Percentiles rank a stretch among this genome's conserved stretches.
Evolutionary conservation across 2,329 filamentous ascomycete species (phyloP).

Genomic region (Tolypocladium ovalisporum): DNA sequence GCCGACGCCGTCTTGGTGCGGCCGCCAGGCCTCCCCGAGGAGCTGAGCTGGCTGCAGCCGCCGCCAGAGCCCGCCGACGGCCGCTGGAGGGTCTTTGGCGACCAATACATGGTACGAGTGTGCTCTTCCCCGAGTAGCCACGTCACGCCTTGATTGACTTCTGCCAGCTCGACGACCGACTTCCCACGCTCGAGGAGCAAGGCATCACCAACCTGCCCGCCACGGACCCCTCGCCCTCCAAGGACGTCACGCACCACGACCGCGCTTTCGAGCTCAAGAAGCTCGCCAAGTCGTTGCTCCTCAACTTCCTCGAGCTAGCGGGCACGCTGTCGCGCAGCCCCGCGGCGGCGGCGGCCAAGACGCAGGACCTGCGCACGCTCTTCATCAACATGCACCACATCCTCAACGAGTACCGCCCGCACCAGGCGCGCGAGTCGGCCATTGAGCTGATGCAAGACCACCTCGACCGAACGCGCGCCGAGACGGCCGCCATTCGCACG

Average conservation of each 20-base stretch:
- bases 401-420: constrained; percentile 87
- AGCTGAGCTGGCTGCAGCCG: constrained; percentile 70
- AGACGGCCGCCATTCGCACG: constrained; percentile 58
- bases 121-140: background rate
- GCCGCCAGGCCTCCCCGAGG: constrained; percentile 47
- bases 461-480: constrained; percentile 58
- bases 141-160: background rate
- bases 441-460: constrained; percentile 84
- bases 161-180: constrained; percentile 44
- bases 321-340: constrained; percentile 31
- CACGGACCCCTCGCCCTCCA: constrained; percentile 26
- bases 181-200: constrained; percentile 58
- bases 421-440: constrained; percentile 81
- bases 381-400: constrained; percentile 89
- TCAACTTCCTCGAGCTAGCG: constrained; percentile 81
- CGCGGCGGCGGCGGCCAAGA: constrained; percentile 53
- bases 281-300: constrained; percentile 70
- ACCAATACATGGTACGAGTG: constrained; percentile 41
- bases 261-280: constrained; percentile 60
- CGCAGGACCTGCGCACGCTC: constrained; percentile 67
- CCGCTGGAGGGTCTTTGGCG: constrained; percentile 67
- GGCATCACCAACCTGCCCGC: constrained; percentile 55
- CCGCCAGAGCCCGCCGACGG: constrained; percentile 62
- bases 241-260: constrained; percentile 46
- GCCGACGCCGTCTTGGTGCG: constrained; percentile 17